Base-by-base conservation (phyloP, 805 yeast species). In the Sporopachydermia quercuum region DNA sequence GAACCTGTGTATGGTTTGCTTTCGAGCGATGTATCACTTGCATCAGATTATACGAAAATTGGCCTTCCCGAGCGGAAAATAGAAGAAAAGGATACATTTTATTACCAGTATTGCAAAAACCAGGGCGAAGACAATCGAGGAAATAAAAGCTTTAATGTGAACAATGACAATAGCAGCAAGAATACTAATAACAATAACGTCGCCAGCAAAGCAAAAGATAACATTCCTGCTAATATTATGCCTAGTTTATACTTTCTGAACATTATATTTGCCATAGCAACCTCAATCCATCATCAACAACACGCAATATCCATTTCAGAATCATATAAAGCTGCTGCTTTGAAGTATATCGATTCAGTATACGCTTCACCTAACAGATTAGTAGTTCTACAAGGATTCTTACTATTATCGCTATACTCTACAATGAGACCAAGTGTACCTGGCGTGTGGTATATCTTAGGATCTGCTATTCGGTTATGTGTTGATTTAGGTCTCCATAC, bases 401-500 rank as follows among this genome's bases (percentile, higher is more conserved):
- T 79, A 13, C 56, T 77, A 13, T 53, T 76, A 34, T 68, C 83
- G 0, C 45, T 72, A 3, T 79, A 75, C 49, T 70, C 84, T 2
- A 62, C 74, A 17, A 79, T 79, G 86, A 65, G 86, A 46, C 87
- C 87, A 0, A 73, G 80, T 2, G 69, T 70, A 5, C 87, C 87
- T 0, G 82, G 86, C 11, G 78, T 78, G 16, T 79, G 89, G 89
- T 78, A 78, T 54, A 68, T 76, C 5, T 56, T 78, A 47, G 89
- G 87, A 0, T 68, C 79, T 1, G 78, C 79, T 0, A 51, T 79
- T 18, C 61, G 87, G 46, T 51, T 77, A 34, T 70, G 80, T 46
- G 79, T 79, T 34, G 89, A 79, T 54, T 52, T 79, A 42, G 86
- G 83, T 2, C 57, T 79, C 4, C 87, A 79, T 52, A 70, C 71